Percentiles rank a stretch among this genome's conserved stretches.
These are phyloP conservation scores for Rubia yunnanensis DNA, from an alignment of 257 asterid species.

Conservation along the genomic window DNA sequence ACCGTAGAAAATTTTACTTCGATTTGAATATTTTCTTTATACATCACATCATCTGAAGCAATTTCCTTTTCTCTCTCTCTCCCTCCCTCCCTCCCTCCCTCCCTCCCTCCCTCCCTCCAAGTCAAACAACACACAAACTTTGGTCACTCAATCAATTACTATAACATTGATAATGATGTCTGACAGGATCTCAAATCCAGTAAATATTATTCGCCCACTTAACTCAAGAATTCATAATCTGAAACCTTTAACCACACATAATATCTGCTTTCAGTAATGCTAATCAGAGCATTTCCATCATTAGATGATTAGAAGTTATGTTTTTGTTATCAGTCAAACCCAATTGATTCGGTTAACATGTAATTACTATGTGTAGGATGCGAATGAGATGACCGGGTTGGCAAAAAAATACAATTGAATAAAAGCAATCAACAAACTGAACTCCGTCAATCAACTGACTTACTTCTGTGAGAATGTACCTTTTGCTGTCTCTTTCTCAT, in stretches of 20 bases:
- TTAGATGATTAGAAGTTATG: background rate
- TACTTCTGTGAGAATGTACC: background rate
- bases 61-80: background rate
- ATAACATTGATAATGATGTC: background rate
- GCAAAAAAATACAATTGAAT: background rate
- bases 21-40: background rate
- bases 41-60: background rate
- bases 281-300: background rate
- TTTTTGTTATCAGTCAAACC: background rate
- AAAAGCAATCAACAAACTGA: background rate
- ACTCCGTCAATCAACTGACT: background rate
- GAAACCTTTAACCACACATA: background rate
- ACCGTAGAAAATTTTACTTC: background rate
- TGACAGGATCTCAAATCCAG: background rate
- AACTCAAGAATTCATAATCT: background rate
- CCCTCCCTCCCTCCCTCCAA: background rate
- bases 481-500: constrained; percentile 19
- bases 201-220: background rate
- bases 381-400: background rate
- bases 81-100: background rate
- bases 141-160: background rate
- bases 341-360: background rate
- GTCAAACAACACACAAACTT: background rate
- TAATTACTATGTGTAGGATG: background rate
- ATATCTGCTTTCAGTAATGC: background rate